Evolutionary conservation across 2,329 filamentous ascomycete genomes (phyloP).

Genomic region (Macroventuria anomochaeta): DNA sequence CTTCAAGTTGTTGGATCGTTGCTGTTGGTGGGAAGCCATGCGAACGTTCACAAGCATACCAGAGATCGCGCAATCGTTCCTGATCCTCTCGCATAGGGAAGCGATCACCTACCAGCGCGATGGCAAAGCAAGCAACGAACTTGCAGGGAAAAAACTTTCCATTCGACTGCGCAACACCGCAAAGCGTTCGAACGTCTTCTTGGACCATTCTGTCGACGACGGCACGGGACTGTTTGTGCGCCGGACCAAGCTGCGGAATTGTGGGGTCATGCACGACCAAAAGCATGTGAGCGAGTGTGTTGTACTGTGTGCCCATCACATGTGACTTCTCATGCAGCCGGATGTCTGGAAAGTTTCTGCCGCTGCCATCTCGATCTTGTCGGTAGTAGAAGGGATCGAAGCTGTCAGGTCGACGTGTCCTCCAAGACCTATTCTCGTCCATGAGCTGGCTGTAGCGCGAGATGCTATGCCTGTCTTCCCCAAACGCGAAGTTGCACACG

Average conservation of each 20-base stretch:
- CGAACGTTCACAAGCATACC: conserved; percentile 39
- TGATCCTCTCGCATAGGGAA: conserved; percentile 42
- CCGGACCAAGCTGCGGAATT: conserved; percentile 46
- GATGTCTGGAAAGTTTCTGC: conserved; percentile 45
- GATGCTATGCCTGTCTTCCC: conserved; percentile 42
- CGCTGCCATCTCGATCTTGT: conserved; percentile 43
- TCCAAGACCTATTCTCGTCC: conserved; percentile 46
- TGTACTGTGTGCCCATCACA: conserved; percentile 45
- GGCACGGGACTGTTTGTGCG: conserved; percentile 40
- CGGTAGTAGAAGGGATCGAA: conserved; percentile 46
- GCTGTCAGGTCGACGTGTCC: conserved; percentile 38
- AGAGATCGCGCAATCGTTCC: conserved; percentile 38
- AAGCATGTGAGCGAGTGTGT: conserved; percentile 45
- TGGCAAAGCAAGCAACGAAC: conserved; percentile 47
- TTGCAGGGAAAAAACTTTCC: conserved; percentile 43
- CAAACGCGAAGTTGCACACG: conserved; percentile 47
- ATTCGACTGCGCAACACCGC: conserved; percentile 46
- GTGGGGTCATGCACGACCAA: conserved; percentile 47
- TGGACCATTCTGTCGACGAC: conserved; percentile 43
- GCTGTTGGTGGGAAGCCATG: conserved; percentile 47
- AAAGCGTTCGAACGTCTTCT: conserved; percentile 45
- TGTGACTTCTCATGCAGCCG: conserved; percentile 46
- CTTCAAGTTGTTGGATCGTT: conserved; percentile 41
- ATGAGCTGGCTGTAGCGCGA: conserved; percentile 40
- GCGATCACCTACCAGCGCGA: conserved; percentile 44